Percentiles rank a stretch among this genome's conserved stretches.
Evolutionary conservation across 2,329 filamentous ascomycete species (phyloP).

Genomic region (Elsinoe australis): DNA sequence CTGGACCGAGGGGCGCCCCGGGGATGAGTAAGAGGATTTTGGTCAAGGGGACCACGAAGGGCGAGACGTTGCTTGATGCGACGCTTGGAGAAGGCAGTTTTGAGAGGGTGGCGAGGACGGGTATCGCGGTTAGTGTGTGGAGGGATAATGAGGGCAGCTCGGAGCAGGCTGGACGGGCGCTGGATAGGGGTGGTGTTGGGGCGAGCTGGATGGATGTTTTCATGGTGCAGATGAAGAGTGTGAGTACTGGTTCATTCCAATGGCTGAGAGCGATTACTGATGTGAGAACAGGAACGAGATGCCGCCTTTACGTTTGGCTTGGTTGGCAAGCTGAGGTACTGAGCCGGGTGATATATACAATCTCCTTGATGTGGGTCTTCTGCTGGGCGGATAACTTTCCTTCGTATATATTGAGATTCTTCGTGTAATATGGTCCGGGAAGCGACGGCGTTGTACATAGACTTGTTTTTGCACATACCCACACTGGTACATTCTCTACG

Average conservation of each 20-base stretch:
- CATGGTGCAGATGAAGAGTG: slow-evolving; percentile 49
- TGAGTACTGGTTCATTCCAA: slow-evolving; percentile 23
- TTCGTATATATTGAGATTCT: not conserved
- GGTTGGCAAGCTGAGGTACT: slow-evolving; percentile 45
- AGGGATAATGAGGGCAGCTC: slow-evolving; percentile 46
- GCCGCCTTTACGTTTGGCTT: slow-evolving; percentile 43
- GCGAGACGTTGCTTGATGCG: slow-evolving; percentile 67
- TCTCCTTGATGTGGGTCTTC: too few relatives aligned
- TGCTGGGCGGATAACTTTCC: slow-evolving; percentile 23
- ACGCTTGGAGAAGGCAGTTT: slow-evolving; percentile 80
- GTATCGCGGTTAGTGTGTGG: slow-evolving; percentile 84
- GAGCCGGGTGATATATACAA: slow-evolving; percentile 18
- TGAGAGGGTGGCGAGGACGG: slow-evolving; percentile 71
- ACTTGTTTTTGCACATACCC: slow-evolving; percentile 12
- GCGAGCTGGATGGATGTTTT: slow-evolving; percentile 52
- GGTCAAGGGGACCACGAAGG: slow-evolving; percentile 62
- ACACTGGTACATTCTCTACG: not conserved
- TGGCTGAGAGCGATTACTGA: not conserved
- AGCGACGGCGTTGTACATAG: slow-evolving; percentile 14
- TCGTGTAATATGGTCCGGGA: not conserved
- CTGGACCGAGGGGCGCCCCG: not conserved
- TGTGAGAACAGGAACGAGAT: slow-evolving; percentile 36
- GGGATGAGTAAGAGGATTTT: slow-evolving; percentile 71
- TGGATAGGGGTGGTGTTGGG: slow-evolving; percentile 49
- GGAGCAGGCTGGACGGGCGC: slow-evolving; percentile 54